Conservation (phyloP, 108 stramenopile genomes). For the Parmales sp. region DNA sequence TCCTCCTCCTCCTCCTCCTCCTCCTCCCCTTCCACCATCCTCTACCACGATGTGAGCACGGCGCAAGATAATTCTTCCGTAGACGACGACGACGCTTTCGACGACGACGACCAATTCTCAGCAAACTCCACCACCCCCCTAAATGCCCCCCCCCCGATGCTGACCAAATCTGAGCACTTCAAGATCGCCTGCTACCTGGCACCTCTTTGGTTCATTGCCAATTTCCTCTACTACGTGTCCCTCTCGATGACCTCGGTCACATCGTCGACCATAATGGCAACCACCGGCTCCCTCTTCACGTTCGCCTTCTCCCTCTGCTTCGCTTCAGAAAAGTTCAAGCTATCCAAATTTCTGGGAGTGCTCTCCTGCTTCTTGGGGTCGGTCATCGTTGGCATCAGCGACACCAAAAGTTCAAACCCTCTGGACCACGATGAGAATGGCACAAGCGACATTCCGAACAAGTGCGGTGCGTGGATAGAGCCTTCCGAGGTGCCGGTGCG, state of each 20-base stretch:
- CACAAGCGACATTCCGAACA: not conserved
- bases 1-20: no score
- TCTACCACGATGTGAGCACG: no score
- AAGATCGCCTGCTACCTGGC: conserved; percentile 35
- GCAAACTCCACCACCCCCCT: no score
- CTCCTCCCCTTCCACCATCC: no score
- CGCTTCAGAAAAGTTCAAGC: conserved; percentile 49
- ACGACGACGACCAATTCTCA: no score
- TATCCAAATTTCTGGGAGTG: conserved; percentile 49
- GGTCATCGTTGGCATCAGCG: conserved; percentile 47
- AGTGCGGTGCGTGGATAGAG: not conserved
- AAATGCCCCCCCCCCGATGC: no score
- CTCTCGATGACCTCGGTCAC: conserved; percentile 76
- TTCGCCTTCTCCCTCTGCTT: conserved; percentile 64
- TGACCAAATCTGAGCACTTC: no score
- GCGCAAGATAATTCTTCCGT: no score
- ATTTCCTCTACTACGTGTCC: conserved; percentile 72
- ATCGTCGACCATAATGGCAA: conserved; percentile 77
- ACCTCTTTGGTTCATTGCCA: conserved; percentile 84
- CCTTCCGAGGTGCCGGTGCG: not conserved
- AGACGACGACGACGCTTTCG: no score
- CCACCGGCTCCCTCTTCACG: conserved; percentile 84
- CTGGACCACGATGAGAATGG: not conserved
- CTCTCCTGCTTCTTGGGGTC: conserved; percentile 54
- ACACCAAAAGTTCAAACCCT: conserved; percentile 17